Percentiles rank a stretch among this genome's conserved stretches.
Conservation (phyloP, 73 alveolate species). For the Paramecium pentaurelia region DNA sequence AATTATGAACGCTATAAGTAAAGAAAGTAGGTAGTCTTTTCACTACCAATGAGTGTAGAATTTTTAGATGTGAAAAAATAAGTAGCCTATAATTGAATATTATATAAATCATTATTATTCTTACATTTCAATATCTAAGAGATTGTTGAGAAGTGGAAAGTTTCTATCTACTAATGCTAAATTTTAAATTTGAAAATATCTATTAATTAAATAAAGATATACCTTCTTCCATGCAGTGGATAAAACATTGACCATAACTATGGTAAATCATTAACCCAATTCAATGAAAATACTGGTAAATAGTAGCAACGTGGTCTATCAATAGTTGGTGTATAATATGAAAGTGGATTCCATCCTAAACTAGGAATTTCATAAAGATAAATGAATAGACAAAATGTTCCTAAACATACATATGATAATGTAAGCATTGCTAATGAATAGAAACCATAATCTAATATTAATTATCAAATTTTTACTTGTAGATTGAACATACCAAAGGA, state of each 20-base stretch:
- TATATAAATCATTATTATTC: neutral
- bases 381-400: neutral
- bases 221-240: slow-evolving; percentile 54
- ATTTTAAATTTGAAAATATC: slow-evolving; percentile 37
- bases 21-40: neutral
- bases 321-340: slow-evolving; percentile 46
- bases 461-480: neutral
- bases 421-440: neutral
- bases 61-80: neutral
- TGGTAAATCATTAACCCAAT: slow-evolving; percentile 53
- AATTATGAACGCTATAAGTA: neutral
- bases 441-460: slow-evolving; percentile 24
- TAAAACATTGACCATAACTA: slow-evolving; percentile 62
- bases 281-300: slow-evolving; percentile 46
- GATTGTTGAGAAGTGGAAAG: neutral
- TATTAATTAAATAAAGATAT: neutral
- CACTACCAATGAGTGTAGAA: neutral
- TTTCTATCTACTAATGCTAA: slow-evolving; percentile 23
- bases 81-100: neutral
- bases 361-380: slow-evolving; percentile 45
- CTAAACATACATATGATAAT: neutral
- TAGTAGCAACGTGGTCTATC: slow-evolving; percentile 53
- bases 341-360: slow-evolving; percentile 44
- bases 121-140: neutral
- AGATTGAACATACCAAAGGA: slow-evolving; percentile 5